Evolutionary conservation across 805 yeast genomes (phyloP).

Genomic region (Hanseniaspora pseudoguilliermondii): DNA sequence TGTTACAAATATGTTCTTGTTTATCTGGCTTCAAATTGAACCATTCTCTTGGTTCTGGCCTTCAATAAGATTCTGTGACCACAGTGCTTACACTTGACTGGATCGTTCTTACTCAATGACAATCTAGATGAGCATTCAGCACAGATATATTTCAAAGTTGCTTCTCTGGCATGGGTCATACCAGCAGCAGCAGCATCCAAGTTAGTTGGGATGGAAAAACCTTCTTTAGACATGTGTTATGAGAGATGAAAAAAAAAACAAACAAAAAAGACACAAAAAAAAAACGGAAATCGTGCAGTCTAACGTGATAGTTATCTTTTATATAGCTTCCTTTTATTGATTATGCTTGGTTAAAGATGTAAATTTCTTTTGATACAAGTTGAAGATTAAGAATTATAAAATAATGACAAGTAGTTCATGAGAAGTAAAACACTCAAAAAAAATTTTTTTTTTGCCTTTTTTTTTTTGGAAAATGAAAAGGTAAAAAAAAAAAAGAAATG

Average conservation of each 20-base stretch:
- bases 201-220: constrained; percentile 70
- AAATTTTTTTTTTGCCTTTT: too few relatives aligned
- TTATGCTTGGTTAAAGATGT: too few relatives aligned
- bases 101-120: constrained; percentile 81
- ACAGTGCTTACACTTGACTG: constrained; percentile 95
- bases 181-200: constrained; percentile 82
- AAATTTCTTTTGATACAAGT: too few relatives aligned
- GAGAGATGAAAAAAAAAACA: not conserved
- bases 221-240: constrained; percentile 57
- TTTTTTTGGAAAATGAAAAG: too few relatives aligned
- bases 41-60: constrained; percentile 96
- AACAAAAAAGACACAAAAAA: not conserved
- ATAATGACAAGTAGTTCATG: too few relatives aligned
- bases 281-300: not conserved
- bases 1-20: not conserved
- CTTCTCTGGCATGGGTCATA: constrained; percentile 50
- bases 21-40: constrained; percentile 70
- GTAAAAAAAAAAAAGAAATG: too few relatives aligned
- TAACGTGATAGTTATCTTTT: too few relatives aligned
- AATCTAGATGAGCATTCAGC: constrained; percentile 91
- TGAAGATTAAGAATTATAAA: too few relatives aligned
- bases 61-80: constrained; percentile 96
- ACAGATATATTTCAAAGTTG: constrained; percentile 86
- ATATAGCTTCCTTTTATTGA: too few relatives aligned
- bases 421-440: too few relatives aligned